Conservation (phyloP, 176 grass and related monocot genomes). For the Saccharum spontaneum region DNA sequence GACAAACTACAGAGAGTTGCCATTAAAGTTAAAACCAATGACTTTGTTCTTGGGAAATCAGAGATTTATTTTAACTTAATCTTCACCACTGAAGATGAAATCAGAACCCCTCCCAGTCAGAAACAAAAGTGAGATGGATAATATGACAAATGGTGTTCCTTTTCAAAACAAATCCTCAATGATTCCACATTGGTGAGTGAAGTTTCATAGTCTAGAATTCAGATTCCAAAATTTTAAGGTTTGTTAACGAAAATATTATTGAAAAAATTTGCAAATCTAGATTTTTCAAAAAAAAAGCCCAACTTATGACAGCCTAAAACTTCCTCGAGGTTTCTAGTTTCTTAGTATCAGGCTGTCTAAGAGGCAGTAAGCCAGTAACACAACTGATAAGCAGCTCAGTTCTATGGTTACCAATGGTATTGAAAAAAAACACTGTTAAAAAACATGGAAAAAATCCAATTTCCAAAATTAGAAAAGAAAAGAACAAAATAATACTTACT, state of each 20-base stretch:
- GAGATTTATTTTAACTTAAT: neutral
- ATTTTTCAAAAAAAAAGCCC: neutral
- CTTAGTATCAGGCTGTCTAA: neutral
- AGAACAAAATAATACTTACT: slow-evolving; percentile 37
- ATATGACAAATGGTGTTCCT: neutral
- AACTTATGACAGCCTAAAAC: neutral
- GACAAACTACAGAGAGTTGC: too few species aligned
- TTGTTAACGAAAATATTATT: neutral
- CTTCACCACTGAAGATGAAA: neutral
- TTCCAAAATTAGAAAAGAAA: neutral
- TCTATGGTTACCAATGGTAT: neutral
- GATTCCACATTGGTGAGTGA: neutral
- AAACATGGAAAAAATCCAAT: too few species aligned
- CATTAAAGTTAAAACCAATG: too few species aligned
- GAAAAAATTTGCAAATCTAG: neutral
- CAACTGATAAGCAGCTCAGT: neutral
- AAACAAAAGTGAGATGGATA: neutral
- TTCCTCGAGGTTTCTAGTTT: neutral
- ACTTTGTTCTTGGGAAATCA: neutral
- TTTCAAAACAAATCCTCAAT: neutral
- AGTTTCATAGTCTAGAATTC: neutral
- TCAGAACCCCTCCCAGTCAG: neutral
- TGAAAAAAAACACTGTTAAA: neutral
- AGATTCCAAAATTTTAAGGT: neutral
- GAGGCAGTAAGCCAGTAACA: neutral